A percentile compares a stretch with the other conserved stretches of the same genome.
Evolutionary conservation across 768 basidiomycete species (phyloP).

Genomic region (Mycena pura): DNA sequence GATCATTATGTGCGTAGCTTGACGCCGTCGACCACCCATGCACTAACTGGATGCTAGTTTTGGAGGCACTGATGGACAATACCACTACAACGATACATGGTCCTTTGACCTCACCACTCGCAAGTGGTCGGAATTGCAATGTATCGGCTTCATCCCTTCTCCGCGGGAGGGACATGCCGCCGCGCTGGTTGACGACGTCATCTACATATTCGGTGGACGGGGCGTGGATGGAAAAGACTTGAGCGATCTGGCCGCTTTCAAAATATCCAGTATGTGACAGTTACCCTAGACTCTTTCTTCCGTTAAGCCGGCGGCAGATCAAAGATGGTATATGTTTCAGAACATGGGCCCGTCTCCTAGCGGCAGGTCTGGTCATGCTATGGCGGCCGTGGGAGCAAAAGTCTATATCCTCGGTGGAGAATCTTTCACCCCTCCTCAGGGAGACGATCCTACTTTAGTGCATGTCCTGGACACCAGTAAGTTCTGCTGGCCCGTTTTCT

Average conservation of each 20-base stretch:
- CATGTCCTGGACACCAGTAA: conserved; percentile 94
- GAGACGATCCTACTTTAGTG: conserved; percentile 83
- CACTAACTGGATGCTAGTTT: conserved; percentile 60
- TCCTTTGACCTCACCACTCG: conserved; percentile 82
- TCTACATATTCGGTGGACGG: conserved; percentile 96
- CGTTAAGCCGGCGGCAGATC: conserved; percentile 59
- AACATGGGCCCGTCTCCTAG: conserved; percentile 98
- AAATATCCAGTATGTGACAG: conserved; percentile 84
- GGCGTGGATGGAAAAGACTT: conserved; percentile 98
- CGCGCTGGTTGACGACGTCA: conserved; percentile 94
- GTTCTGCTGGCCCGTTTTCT: conserved; percentile 40
- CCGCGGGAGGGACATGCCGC: conserved; percentile 97
- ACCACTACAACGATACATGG: conserved; percentile 99
- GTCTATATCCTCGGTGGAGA: conserved; percentile 97
- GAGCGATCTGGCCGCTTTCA: conserved; percentile 94
- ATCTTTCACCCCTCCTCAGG: conserved; percentile 73
- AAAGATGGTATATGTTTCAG: conserved; percentile 99
- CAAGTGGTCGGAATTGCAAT: conserved; percentile 90
- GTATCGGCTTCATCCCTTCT: conserved; percentile 96
- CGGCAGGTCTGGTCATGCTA: conserved; percentile 96
- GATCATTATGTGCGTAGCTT: conserved; percentile 73
- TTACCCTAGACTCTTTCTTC: conserved; percentile 4
- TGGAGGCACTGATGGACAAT: conserved; percentile 97
- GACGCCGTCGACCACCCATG: neutral
- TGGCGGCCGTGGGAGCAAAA: conserved; percentile 89